Base-by-base conservation (phyloP, 306 rosid genomes). In the Oxytropis ochrocephala region DNA sequence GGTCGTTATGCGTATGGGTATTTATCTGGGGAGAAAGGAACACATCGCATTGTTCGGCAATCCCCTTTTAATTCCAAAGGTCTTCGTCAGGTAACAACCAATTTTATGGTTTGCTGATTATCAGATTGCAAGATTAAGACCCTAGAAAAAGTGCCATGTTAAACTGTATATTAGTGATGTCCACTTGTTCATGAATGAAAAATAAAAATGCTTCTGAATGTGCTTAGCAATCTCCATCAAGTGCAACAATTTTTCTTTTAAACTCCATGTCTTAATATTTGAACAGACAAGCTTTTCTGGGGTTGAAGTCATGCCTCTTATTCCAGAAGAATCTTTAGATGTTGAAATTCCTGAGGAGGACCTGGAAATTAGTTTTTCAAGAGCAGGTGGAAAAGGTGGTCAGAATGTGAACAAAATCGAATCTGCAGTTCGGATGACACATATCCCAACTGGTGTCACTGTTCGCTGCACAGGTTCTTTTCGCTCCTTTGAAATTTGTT, bases 321-420 rank as follows among this genome's bases (percentile, higher is more conserved):
- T 93, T 69, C 96, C 91, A 24, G 98, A 93, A 46, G 97, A 93
- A 73, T 90, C 96, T 24, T 0, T 88, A 84, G 70, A 79, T 72
- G 94, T 93, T 66, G 98, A 93, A 75, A 70, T 93, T 56, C 98
- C 98, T 2, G 98, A 93, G 79, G 98, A 90, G 75, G 98, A 93
- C 80, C 85, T 93, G 59, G 98, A 88, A 53, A 86, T 88, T 67
- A 88, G 89, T 68, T 86, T 87, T 78, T 88, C 97, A 55, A 83
- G 98, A 81, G 98, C 97, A 19, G 98, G 98, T 4, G 98, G 98
- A 64, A 93, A 90, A 77, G 98, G 98, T 48, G 98, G 97, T 58
- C 98, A 93, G 81, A 93, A 93, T 76, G 98, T 93, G 39, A 90
- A 93, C 86, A 93, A 93, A 88, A 89, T 93, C 51, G 97, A 93